phyloP scores from a whole-genome alignment of 176 grass and related monocot species.

The Ensete glaucum region DNA sequence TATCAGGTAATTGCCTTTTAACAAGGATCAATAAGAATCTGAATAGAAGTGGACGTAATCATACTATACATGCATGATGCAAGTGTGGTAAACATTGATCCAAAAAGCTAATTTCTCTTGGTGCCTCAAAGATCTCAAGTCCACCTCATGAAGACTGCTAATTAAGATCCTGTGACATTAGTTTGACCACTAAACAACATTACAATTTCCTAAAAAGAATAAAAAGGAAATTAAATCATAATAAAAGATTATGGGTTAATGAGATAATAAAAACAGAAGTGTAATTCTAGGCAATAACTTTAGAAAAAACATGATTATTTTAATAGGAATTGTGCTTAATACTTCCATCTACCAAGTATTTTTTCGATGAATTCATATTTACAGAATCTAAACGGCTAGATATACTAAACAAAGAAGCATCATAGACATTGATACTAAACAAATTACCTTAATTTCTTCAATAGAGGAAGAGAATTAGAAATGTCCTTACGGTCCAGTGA shows the following conservation, averaged over 20 bases:
- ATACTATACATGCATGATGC: conserved; percentile 84
- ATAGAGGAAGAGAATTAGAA: conserved; percentile 50
- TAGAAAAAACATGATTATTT: no score
- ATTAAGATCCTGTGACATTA: conserved; percentile 39
- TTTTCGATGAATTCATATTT: neutral
- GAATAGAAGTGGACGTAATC: neutral
- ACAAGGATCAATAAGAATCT: neutral
- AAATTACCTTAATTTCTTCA: conserved; percentile 58
- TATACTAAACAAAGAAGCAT: neutral
- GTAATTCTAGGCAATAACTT: no score
- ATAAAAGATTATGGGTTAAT: neutral
- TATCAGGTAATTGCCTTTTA: neutral
- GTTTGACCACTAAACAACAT: neutral
- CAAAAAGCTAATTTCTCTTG: conserved; percentile 82
- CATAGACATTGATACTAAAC: neutral
- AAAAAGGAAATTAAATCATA: no score
- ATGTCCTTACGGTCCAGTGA: conserved; percentile 46
- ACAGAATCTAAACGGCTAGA: neutral
- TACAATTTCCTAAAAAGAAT: neutral
- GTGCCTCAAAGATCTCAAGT: conserved; percentile 49
- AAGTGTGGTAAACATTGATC: conserved; percentile 85
- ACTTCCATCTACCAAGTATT: no score
- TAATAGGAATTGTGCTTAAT: no score
- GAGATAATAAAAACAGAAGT: no score
- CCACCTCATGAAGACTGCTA: conserved; percentile 49